Evolutionary conservation across 2,329 filamentous ascomycete species (phyloP), one percentile per base, ranked within the genome.

Genomic region (Diplodia corticola): DNA sequence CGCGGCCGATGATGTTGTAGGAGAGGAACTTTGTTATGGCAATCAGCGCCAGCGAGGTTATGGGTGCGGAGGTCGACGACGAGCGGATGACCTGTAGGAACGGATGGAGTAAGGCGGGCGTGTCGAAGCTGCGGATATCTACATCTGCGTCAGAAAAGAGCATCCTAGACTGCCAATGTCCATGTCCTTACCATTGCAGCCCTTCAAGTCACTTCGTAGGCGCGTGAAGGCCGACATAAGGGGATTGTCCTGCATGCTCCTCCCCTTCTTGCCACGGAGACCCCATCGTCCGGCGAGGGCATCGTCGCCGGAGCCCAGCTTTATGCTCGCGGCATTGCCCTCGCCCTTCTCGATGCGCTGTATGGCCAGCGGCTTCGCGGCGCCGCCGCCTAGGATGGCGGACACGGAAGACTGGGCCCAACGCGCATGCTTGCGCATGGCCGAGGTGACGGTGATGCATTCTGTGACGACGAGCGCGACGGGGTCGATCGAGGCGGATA

Each of bases 361-460:
- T 63, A 76, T 72, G 22, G 75, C 72, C 20, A 75, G 74, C 15
- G 74, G 81, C 75, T 76, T 80, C 64, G 83, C 81, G 64, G 84
- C 82, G 40, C 83, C 84, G 70, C 92, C 92, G 60, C 95, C 95
- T 35, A 99, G 84, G 68, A 99, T 99, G 63, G 94, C 94, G 44
- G 95, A 93, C 51, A 99, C 95, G 5, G 93, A 97, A 13, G 93
- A 97, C 77, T 98, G 93, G 55, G 93, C 92, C 84, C 94, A 98
- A 70, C 95, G 91, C 70, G 93, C 91, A 86, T 97, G 90, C 81
- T 99, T 99, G 75, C 96, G 93, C 86, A 99, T 97, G 68, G 93
- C 93, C 69, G 94, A 97, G 15, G 95, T 98, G 80, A 99, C 94
- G 53, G 93, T 94, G 76, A 98, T 98, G 79, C 95, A 99, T 88